Conservation (phyloP, 306 rosid genomes). For the Chamaecrista fasciculata region DNA sequence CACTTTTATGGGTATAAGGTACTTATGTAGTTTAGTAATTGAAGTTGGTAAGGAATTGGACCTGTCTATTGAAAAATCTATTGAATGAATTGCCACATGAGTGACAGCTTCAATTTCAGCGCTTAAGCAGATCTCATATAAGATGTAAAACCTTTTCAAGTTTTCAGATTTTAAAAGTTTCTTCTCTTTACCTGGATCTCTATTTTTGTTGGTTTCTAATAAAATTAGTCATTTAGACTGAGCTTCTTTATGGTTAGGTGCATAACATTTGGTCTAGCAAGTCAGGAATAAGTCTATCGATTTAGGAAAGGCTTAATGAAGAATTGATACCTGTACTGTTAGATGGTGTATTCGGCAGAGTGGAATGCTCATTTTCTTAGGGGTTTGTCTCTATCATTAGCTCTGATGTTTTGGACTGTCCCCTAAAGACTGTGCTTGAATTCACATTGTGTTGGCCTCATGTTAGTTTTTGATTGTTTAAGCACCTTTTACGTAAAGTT, state of each 20-base stretch:
- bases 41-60: not conserved
- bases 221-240: not conserved
- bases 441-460: not conserved
- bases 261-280: not conserved
- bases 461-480: not conserved
- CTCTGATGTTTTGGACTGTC: not conserved
- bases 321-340: not conserved
- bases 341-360: not conserved
- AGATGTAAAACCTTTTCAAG: not conserved
- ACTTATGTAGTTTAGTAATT: not conserved
- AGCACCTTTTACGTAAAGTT: slow-evolving; percentile 1
- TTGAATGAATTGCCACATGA: not conserved
- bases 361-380: not conserved
- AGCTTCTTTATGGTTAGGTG: not conserved
- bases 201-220: not conserved
- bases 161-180: not conserved
- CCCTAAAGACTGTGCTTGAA: not conserved
- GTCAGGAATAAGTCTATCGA: not conserved
- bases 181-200: slow-evolving; percentile 5
- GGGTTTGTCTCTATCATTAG: not conserved
- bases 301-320: not conserved
- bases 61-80: not conserved
- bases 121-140: not conserved
- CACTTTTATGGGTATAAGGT: not conserved
- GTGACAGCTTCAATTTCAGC: not conserved